phyloP scores from a whole-genome alignment of 192 early-diverging fungal species.

The Mycoemilia scoparia region DNA sequence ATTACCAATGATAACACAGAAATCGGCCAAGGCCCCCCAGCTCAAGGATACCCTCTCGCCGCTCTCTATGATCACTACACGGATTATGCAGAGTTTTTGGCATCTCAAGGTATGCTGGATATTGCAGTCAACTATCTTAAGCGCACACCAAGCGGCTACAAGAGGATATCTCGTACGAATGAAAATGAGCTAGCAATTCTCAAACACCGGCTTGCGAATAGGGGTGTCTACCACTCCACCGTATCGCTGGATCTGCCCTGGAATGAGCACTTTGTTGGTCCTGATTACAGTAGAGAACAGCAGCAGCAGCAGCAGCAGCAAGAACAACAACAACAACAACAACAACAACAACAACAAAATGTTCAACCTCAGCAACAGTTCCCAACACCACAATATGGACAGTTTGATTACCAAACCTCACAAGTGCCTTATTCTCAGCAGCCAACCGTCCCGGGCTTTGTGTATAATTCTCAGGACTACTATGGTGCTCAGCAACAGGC shows the following conservation, averaged over 20 bases:
- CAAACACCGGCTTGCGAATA: slow-evolving; percentile 51
- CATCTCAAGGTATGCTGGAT: slow-evolving; percentile 53
- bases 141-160: slow-evolving; percentile 50
- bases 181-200: slow-evolving; percentile 38
- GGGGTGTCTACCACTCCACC: too few relatives aligned
- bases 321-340: too few relatives aligned
- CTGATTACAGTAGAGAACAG: slow-evolving; percentile 4
- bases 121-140: slow-evolving; percentile 63
- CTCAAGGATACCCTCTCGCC: slow-evolving; percentile 29
- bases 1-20: slow-evolving; percentile 23
- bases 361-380: too few relatives aligned
- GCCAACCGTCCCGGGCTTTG: too few relatives aligned
- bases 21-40: too few relatives aligned
- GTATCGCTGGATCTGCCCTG: slow-evolving; percentile 11
- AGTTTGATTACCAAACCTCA: not conserved
- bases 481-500: too few relatives aligned
- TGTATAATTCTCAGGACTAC: too few relatives aligned
- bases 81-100: slow-evolving; percentile 67
- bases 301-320: slow-evolving; percentile 6
- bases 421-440: too few relatives aligned
- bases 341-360: too few relatives aligned
- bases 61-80: slow-evolving; percentile 67
- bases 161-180: slow-evolving; percentile 9
- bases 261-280: slow-evolving; percentile 10
- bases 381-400: slow-evolving; percentile 12